A percentile compares a stretch with the other conserved stretches of the same genome.
phyloP scores from a whole-genome alignment of 805 yeast species.

The Teunomyces pallodes region DNA sequence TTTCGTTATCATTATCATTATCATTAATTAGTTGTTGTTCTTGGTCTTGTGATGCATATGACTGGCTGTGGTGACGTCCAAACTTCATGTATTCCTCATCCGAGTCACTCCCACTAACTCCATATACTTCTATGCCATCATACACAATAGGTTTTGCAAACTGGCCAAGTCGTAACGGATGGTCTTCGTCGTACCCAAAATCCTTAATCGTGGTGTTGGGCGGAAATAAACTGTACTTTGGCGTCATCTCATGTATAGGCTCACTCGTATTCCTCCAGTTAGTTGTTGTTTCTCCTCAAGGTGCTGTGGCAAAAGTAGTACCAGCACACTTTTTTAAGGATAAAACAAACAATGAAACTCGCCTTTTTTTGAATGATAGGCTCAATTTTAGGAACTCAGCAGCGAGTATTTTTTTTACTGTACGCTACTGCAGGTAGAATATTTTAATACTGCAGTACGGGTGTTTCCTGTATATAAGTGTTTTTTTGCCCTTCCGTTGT shows the following conservation, averaged over 20 bases:
- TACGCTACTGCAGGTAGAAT: background rate
- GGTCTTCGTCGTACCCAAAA: conserved; percentile 19
- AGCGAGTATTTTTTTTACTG: background rate
- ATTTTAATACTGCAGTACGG: background rate
- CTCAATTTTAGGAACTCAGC: background rate
- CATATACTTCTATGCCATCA: conserved; percentile 10
- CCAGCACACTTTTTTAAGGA: background rate
- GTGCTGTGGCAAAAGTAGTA: background rate
- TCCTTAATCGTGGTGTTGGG: conserved; percentile 20
- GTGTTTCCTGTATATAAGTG: background rate
- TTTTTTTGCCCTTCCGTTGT: background rate
- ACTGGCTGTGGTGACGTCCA: background rate
- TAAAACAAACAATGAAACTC: background rate
- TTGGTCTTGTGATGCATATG: conserved; percentile 2
- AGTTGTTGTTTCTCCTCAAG: background rate
- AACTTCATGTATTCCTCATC: conserved; percentile 6
- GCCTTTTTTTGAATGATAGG: background rate
- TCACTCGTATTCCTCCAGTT: background rate
- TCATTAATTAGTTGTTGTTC: conserved; percentile 5
- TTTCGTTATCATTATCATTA: conserved; percentile 6
- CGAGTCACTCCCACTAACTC: conserved; percentile 5
- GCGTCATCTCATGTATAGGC: background rate
- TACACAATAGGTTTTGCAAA: conserved; percentile 14
- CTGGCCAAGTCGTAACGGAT: conserved; percentile 20
- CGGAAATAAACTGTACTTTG: conserved; percentile 10